Evolutionary conservation across 768 basidiomycete genomes (phyloP), one percentile per base, ranked within the genome.

Genomic region (Podaxis carcinomalis): DNA sequence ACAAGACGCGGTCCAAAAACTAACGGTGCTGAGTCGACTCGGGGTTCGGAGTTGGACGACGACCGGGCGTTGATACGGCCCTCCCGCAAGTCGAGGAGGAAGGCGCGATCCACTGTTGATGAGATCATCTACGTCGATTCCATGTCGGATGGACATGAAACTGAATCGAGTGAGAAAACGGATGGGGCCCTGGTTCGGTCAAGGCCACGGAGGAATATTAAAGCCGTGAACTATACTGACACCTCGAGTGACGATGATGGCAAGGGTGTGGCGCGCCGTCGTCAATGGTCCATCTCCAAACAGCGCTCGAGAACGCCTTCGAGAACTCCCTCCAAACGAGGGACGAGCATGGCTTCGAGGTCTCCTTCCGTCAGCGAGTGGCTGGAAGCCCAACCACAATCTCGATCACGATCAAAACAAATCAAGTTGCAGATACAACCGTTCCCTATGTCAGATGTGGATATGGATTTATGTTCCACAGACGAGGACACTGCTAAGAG

Each of bases 131-230:
- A 51, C 11, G 25, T 53, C 21, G 36, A 27, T 28, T 37, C 47
- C 2, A 21, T 6, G 28, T 39, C 52, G 11, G 52, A 54, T 36
- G 58, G 40, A 35, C 11, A 46, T 35, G 35, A 61, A 2, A 37
- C 53, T 13, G 53, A 37, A 23, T 25, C 32, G 6, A 44, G 28
- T 36, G 36, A 19, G 1, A n/a, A 39, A n/a, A 54, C 35, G 7
- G 35, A 21, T n/a, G 52, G 35, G 13, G 35, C 36, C 10, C 19
- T 35, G 21, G 36, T 21, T 27, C n/a, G 19, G 27, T 54, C 52
- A 28, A 61, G 59, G 50, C 59, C 59, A 13, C 40, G 28, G 14
- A 60, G 59, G 40, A 36, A 36, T 14, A 40, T 3, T 3, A 61
- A 55, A 39, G 4, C 6, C 11, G 25, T 61, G 5, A 40, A 46